Base-by-base conservation (phyloP, 2,329 filamentous ascomycete genomes). In the Colletotrichum tabaci region DNA sequence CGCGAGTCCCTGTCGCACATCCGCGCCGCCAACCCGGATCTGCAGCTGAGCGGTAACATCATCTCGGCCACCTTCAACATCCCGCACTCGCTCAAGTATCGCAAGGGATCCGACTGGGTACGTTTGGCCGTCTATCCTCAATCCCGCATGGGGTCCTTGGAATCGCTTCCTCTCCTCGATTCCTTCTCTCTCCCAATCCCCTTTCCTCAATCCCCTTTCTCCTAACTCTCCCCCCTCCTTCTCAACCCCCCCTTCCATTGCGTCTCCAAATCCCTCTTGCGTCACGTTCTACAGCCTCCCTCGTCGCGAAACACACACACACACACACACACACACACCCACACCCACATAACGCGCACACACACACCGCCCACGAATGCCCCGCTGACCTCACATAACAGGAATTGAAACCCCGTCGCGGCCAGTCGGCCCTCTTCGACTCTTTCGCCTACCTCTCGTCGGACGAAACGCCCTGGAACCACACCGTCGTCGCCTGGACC, bases 401-500 rank as follows among this genome's bases (percentile, higher is more conserved):
- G 94, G 90, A 93, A 79, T 84, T 98, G 66, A 90, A 90, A 76
- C 86, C 91, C 72, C 93, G 95, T 35, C 92, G 93, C 72, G 96
- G 96, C 66, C 96, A 95, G 70, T 98, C 96, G 15, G 95, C 96
- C 18, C 88, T 98, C 44, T 97, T 97, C 82, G 95, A 98, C 81
- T 95, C 95, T 12, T 95, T 98, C 78, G 90, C 92, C 67, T 92
- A 97, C 82, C 90, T 98, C 55, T 94, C 95, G 4, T 97, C 95
- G n/a, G 87, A 92, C 67, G 88, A 93, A 53, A 92, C 92, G 2
- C 91, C 92, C 23, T 98, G 95, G 95, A 94, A 95, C 77, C 96
- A 98, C 83, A 96, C 92, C 0, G 89, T 98, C 7, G 93, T 98
- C 64, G 95, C 94, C 56, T 98, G 96, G 96, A 98, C 96, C 3